A percentile compares a stretch with the other conserved stretches of the same genome.
Evolutionary conservation across 2,329 filamentous ascomycete species (phyloP).

Genomic region (Ceratocystis huliohia): DNA sequence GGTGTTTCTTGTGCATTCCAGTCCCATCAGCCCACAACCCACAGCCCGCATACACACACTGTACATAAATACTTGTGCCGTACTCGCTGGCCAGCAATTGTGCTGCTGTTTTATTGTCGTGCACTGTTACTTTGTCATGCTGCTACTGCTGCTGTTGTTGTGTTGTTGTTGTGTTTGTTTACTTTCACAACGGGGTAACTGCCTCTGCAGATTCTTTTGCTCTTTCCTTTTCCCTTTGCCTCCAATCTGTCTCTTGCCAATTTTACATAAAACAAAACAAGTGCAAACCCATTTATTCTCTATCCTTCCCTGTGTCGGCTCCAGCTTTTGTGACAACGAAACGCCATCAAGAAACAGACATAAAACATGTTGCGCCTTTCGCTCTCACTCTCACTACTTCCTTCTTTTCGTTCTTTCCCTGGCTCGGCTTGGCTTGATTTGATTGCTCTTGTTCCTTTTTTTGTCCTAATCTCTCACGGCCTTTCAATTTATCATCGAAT

Average conservation of each 20-base stretch:
- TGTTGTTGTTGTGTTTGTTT: neutral
- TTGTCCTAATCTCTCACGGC: neutral
- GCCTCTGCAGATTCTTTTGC: neutral
- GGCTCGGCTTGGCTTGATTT: neutral
- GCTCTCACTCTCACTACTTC: neutral
- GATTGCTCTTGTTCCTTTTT: neutral
- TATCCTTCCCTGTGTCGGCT: neutral
- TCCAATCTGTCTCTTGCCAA: neutral
- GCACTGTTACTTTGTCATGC: too few species aligned
- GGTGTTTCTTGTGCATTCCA: too few species aligned
- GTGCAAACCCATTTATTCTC: neutral
- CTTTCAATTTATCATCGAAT: neutral
- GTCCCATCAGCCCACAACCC: too few species aligned
- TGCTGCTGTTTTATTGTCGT: too few species aligned
- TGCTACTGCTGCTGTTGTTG: too few species aligned
- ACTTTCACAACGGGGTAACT: neutral
- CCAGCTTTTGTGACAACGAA: neutral
- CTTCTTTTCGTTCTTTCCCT: neutral
- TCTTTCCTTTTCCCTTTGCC: neutral
- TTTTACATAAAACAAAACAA: neutral
- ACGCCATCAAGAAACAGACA: constrained; percentile 3
- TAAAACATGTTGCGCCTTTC: neutral
- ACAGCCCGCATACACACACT: too few species aligned
- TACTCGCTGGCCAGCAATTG: too few species aligned
- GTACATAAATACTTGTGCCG: too few species aligned